Base-by-base conservation (phyloP, 2,329 filamentous ascomycete species). In the Penicillium sp. region DNA sequence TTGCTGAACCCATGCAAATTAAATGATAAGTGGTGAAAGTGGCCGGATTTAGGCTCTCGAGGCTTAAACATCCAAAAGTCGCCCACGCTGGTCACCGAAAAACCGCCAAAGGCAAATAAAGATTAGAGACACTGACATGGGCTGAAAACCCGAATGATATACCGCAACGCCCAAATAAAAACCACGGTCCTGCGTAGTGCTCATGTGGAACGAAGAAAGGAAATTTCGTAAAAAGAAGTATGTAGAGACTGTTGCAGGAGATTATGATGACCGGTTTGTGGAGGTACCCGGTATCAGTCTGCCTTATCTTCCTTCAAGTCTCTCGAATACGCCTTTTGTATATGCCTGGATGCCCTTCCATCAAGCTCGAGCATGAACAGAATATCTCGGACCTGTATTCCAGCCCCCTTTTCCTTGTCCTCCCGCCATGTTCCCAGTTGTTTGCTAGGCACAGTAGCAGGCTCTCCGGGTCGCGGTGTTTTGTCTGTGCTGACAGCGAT, bases 371-470 rank as follows among this genome's bases (percentile, higher is more conserved):
- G 83, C 63, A 91, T 91, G 21, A 87, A 83, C 17, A 96, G 82
- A 81, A 93, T 88, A 76, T 97, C 94, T 58, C 94, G 86, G 56
- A 96, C 81, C 79, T 97, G 93, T 52, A 97, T 91, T 29, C 89
- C 89, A 67, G 84, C 86, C 35, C 92, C 92, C 72, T 90, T 90
- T 23, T 90, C 87, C 57, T 87, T 88, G 70, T 92, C 90, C 76
- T 97, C 93, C 62, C 91, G 86, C 85, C 89, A 91, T 17, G 85
- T 84, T n/a, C 91, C 91, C 44, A 92, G 79, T 57, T 88, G 86
- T 57, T 88, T 87, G 26, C 86, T 84, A 38, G 47, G 80, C 74
- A 63, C 79, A 69, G 68, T 73, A 69, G 69, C 77, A 13, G 70
- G 64, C 61, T 76, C 73, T 56, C 67, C 71, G 52, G 59, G 55